These are phyloP conservation scores for Straminergon stramineum DNA, from an alignment of 225 moss, liverwort and hornwort species.

Conservation along the genomic window DNA sequence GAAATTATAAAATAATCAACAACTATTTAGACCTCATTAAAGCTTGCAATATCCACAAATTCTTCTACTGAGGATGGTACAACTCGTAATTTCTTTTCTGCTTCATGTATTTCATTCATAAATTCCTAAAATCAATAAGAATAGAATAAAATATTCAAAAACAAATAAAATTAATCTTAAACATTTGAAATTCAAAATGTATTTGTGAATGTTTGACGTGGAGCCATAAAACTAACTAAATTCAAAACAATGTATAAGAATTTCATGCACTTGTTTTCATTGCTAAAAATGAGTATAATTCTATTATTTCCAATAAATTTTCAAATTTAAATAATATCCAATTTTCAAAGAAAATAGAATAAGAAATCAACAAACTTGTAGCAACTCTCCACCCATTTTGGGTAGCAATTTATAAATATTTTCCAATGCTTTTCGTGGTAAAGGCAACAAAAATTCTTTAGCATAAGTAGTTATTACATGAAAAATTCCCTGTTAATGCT, in stretches of 20 bases:
- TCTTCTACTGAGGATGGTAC: conserved; percentile 63
- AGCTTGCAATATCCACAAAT: conserved; percentile 78
- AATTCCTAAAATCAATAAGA: conserved; percentile 20
- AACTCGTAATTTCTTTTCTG: conserved; percentile 50
- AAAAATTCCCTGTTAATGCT: conserved; percentile 49
- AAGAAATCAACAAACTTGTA: not conserved
- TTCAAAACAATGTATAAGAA: not conserved
- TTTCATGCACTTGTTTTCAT: too few species aligned
- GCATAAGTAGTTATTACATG: conserved; percentile 34
- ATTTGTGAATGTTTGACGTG: not conserved
- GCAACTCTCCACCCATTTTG: conserved; percentile 33
- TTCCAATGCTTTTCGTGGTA: conserved; percentile 35
- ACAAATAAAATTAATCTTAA: not conserved
- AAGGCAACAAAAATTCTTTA: conserved; percentile 50
- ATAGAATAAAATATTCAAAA: not conserved
- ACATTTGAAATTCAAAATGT: not conserved
- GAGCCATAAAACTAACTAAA: not conserved
- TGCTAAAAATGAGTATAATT: not conserved
- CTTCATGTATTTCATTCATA: conserved; percentile 65
- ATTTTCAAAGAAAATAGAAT: not conserved
- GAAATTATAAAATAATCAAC: not conserved
- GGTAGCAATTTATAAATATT: conserved; percentile 60
- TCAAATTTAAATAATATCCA: too few species aligned
- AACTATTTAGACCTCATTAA: conserved; percentile 49
- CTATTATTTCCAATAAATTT: not conserved